Conservation (phyloP, 2,329 filamentous ascomycete genomes). For the Penicillium italicum region DNA sequence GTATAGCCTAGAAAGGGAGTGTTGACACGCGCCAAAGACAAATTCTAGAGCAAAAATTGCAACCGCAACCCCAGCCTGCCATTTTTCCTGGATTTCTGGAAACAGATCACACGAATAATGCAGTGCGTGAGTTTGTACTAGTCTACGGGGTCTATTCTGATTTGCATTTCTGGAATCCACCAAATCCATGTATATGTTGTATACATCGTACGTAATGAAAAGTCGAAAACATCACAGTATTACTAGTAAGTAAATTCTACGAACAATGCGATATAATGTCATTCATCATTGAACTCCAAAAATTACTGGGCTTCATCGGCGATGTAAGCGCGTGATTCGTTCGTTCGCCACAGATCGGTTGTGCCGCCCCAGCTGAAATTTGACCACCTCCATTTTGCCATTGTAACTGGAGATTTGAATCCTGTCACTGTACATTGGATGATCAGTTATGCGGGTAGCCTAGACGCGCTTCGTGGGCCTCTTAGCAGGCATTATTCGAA, state of each 20-base stretch:
- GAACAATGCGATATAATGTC: background rate
- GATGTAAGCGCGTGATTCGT: background rate
- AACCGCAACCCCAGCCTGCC: slow-evolving; percentile 1
- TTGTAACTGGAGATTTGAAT: background rate
- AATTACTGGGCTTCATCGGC: background rate
- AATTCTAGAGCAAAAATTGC: background rate
- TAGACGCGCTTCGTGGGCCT: background rate
- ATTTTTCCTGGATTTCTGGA: background rate
- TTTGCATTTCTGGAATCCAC: background rate
- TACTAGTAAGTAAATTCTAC: no score
- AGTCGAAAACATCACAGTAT: background rate
- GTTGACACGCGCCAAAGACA: background rate
- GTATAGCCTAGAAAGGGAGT: background rate
- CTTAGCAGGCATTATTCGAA: background rate
- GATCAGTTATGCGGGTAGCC: background rate
- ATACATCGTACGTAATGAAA: background rate
- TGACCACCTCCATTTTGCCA: slow-evolving; percentile 2
- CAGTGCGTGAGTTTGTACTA: background rate
- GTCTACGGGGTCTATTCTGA: background rate
- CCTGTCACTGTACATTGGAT: background rate
- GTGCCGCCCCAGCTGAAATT: background rate
- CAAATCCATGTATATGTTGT: background rate
- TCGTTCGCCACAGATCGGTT: background rate
- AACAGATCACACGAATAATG: background rate
- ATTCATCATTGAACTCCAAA: background rate